A percentile compares a stretch with the other conserved stretches of the same genome.
phyloP scores from a whole-genome alignment of 2,329 filamentous ascomycete genomes.

The Aureobasidium mangrovei region DNA sequence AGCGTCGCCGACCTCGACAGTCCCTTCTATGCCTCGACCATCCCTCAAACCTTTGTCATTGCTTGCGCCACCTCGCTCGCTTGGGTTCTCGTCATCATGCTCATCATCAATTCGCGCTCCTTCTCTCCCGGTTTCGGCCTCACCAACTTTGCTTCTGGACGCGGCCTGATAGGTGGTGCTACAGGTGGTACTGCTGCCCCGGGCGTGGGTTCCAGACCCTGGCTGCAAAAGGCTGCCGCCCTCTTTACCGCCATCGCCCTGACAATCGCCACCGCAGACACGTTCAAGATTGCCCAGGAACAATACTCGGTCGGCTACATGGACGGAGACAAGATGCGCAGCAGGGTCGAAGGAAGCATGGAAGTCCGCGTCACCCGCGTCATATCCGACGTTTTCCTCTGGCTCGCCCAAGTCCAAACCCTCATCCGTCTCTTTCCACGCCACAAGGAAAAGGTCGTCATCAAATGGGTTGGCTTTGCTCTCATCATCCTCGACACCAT shows the following conservation, averaged over 20 bases:
- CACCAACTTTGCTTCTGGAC: slow-evolving; percentile 48
- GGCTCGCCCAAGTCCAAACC: slow-evolving; percentile 95
- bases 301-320: slow-evolving; percentile 76
- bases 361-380: slow-evolving; percentile 86
- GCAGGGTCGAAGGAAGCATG: slow-evolving; percentile 70
- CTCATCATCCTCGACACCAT: slow-evolving; percentile 84
- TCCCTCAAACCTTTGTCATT: slow-evolving; percentile 87
- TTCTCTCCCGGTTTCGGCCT: slow-evolving; percentile 72
- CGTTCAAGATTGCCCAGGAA: slow-evolving; percentile 70
- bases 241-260: slow-evolving; percentile 66
- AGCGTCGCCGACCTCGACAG: slow-evolving; percentile 62
- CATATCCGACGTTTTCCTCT: slow-evolving; percentile 91
- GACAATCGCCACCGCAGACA: slow-evolving; percentile 87
- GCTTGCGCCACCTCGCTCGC: slow-evolving; percentile 84
- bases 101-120: slow-evolving; percentile 88
- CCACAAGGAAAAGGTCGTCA: slow-evolving; percentile 94
- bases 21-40: slow-evolving; percentile 88
- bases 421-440: slow-evolving; percentile 91
- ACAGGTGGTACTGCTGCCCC: slow-evolving; percentile 58
- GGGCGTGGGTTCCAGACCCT: slow-evolving; percentile 82
- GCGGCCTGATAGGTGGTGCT: slow-evolving; percentile 78
- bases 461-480: slow-evolving; percentile 96
- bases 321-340: slow-evolving; percentile 67
- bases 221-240: slow-evolving; percentile 69
- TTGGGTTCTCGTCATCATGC: slow-evolving; percentile 87